Evolutionary conservation across 1,139 yeast genomes (phyloP), one percentile per base, ranked within the genome.

Genomic region (Scheffersomyces segobiensis): DNA sequence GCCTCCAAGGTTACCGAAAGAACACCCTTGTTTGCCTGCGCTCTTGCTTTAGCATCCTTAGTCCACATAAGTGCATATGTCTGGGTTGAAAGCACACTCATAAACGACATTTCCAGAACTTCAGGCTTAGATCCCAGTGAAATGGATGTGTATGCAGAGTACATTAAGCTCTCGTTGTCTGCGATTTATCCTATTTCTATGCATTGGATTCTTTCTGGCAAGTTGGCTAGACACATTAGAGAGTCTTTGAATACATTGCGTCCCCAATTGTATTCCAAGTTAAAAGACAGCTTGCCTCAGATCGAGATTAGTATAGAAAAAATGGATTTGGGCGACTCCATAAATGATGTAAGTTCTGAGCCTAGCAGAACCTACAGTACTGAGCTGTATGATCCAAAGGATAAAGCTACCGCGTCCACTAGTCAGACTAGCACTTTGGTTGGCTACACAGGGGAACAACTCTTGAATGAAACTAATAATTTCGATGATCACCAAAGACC

Each of bases 1-100:
- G 78, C 85, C 0, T 68, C 79, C 0, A 70, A 73, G 52, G 75
- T 81, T 0, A 59, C 73, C 20, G 72, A 75, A 48, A 69, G 86
- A 63, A 81, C 85, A 0, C 85, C 85, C 2, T 70, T 82, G 55
- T 75, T 76, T 65, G 85, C 85, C 0, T 82, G 86, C 63, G 80
- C 85, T 0, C 69, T 82, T 56, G 86, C 86, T 1, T 79, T 81
- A 64, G 78, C 84, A 0, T 77, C 82, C 3, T 66, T 82, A 53
- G 84, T 82, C 20, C 85, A 81, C 66, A 65, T 81, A 12, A 80
- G 84, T 57, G 82, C 85, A 0, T 82, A 79, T 62, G 71, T 82
- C 2, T 82, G 86, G 86, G 75, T 75, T 22, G 81, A 78, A 55
- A 71, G 24, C 42, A 42, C 52, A 21, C 42, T 55, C 12, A 14